Base-by-base conservation (phyloP, 441 rosid species). In the Croton setiger region DNA sequence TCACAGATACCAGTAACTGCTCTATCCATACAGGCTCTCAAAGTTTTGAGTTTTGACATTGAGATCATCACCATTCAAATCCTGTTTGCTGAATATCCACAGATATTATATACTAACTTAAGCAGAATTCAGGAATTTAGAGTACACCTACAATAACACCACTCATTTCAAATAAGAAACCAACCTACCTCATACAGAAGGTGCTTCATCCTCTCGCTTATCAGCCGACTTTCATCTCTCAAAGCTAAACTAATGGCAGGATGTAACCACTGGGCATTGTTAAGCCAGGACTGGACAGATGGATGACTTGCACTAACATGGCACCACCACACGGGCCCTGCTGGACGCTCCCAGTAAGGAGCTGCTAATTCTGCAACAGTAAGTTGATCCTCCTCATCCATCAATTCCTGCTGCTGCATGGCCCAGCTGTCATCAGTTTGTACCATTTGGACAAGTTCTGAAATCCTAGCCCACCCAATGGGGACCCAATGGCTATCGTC, bases 281-380 rank as follows among this genome's bases (percentile, higher is more conserved):
- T 83, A 51, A 92, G 93, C 97, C 97, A 90, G 51, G 83, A 60
- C 70, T 83, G 84, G 23, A 89, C 87, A 49, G 72, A 70, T 13
- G 88, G 81, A 75, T 90, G 82, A 69, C 80, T 82, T 56, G 98
- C 94, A 63, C 77, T 68, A 71, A 92, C 69, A 77, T 95, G 97
- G 58, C 99, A 95, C 99, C 99, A 95, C 99, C 99, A 95, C 55
- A 73, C 70, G 0, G 98, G 96, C 37, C 99, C 99, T 0, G 82
- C 96, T 1, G 97, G 95, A 12, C 84, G 81, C 75, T 90, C 97
- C 99, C 99, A 95, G 39, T 89, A 95, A 0, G 99, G 99, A 58
- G 96, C 87, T 3, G 97, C 98, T 86, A 95, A 79, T 79, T 95
- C 98, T 64, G 98, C 96, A 47, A 85, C 91, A 3, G 93, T 85